Base-by-base conservation (phyloP, 257 asterid species). In the Orobanche coerulescens region DNA sequence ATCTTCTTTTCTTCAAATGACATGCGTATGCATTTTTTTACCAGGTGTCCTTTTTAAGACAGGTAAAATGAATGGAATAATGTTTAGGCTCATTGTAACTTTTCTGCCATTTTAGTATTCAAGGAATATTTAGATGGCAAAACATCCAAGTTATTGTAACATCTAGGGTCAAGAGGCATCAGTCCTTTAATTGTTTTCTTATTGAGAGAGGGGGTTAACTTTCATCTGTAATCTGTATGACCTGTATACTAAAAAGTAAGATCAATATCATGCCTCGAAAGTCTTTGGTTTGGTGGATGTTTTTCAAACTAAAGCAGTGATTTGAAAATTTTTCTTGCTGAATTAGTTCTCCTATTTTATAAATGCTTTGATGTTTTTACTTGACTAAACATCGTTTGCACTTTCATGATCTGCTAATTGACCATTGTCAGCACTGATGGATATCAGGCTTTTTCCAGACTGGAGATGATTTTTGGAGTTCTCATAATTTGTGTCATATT, bases 71-170 rank as follows among this genome's bases (percentile, higher is more conserved):
- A 51, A 16, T 39, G 0, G 33, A 49, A 47, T 30, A 48, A 20
- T 34, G 15, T 33, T 44, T 39, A 10, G 51, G 12, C 5, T 44
- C 53, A 9, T 2, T 5, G n/a, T 4, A 19, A 49, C 1, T 5
- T 48, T 24, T 10, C 43, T 44, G 18, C 30, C 40, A 18, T 53
- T 40, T 14, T 39, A 14, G 14, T 36, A 42, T 44, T 61, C 50
- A 8, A 62, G 50, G 67, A 64, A 10, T 64, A 12, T 33, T 37
- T 39, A n/a, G n/a, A n/a, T n/a, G n/a, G n/a, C n/a, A n/a, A n/a
- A n/a, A n/a, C n/a, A n/a, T n/a, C n/a, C n/a, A n/a, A n/a, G n/a
- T n/a, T n/a, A n/a, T n/a, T n/a, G n/a, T n/a, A n/a, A n/a, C n/a
- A n/a, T n/a, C n/a, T n/a, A n/a, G n/a, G n/a, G n/a, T n/a, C n/a